Percentiles rank a stretch among this genome's conserved stretches.
Evolutionary conservation across 176 grass and related monocot species (phyloP).

Genomic region (Pharus latifolius): DNA sequence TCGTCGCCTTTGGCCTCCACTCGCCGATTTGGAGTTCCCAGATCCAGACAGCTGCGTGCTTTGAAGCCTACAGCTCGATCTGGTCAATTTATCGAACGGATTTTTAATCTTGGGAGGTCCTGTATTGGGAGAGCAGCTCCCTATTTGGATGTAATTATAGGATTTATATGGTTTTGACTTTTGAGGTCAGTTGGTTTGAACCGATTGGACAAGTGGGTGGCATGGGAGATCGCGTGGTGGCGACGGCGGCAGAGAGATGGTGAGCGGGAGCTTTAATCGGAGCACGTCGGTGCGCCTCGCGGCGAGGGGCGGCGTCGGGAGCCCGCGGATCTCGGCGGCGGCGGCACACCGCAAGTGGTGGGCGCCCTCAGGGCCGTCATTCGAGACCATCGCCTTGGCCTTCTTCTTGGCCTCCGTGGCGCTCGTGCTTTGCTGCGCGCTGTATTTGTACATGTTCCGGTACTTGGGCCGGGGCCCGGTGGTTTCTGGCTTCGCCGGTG

Average conservation of each 20-base stretch:
- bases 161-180: background rate
- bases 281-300: constrained; percentile 51
- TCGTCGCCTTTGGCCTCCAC: background rate
- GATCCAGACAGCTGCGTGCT: background rate
- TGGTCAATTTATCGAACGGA: background rate
- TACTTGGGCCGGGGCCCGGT: constrained; percentile 34
- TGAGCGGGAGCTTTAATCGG: constrained; percentile 48
- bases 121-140: background rate
- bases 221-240: constrained; percentile 26
- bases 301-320: constrained; percentile 40
- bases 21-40: background rate
- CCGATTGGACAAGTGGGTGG: background rate
- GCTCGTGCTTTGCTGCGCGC: constrained; percentile 43
- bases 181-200: background rate
- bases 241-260: constrained; percentile 27
- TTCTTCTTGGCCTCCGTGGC: constrained; percentile 46
- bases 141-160: background rate
- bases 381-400: constrained; percentile 35
- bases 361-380: constrained; percentile 27
- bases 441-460: constrained; percentile 52
- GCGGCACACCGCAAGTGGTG: constrained; percentile 64
- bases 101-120: background rate
- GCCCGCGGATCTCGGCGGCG: constrained; percentile 34
- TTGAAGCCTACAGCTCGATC: background rate
- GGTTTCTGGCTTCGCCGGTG: constrained; percentile 27